These are phyloP conservation scores for Tylopilus sp. DNA, from an alignment of 768 basidiomycete genomes.

Conservation along the genomic window DNA sequence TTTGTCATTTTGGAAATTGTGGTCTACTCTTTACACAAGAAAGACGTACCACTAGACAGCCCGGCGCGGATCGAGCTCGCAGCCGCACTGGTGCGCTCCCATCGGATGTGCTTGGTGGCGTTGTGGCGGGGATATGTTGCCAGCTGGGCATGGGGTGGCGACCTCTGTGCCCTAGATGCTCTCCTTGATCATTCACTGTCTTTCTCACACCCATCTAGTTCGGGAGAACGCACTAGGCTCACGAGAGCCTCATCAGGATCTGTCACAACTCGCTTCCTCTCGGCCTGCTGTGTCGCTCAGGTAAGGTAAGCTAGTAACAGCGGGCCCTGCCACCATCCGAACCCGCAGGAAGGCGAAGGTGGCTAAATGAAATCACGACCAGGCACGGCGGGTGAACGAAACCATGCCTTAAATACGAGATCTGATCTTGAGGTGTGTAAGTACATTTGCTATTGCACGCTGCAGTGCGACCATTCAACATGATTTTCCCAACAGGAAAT, in stretches of 20 bases:
- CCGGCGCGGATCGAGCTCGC: constrained; percentile 21
- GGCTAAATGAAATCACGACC: constrained; percentile 36
- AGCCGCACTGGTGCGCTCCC: constrained; percentile 8
- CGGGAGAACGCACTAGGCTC: constrained; percentile 6
- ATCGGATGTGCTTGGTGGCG: constrained; percentile 23
- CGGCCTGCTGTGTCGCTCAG: constrained; percentile 18
- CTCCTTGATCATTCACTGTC: constrained; percentile 16
- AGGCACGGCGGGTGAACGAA: constrained; percentile 29
- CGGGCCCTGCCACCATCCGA: constrained; percentile 21
- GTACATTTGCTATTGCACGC: constrained; percentile 28
- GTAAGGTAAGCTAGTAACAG: constrained; percentile 11
- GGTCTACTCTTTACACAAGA: constrained; percentile 1
- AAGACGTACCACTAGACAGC: constrained; percentile 1
- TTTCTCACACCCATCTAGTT: constrained; percentile 21
- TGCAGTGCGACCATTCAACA: constrained; percentile 26
- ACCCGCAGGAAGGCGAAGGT: constrained; percentile 28
- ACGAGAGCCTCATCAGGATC: constrained; percentile 12
- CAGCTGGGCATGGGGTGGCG: constrained; percentile 17
- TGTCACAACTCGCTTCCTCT: constrained; percentile 24
- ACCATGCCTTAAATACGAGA: constrained; percentile 33
- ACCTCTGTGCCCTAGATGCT: constrained; percentile 12
- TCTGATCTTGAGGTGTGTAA: constrained; percentile 32
- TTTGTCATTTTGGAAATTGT: constrained; percentile 25
- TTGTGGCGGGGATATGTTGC: constrained; percentile 9
- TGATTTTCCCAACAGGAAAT: constrained; percentile 38